A percentile compares a stretch with the other conserved stretches of the same genome.
Evolutionary conservation across 306 rosid genomes (phyloP).

Genomic region (Pachyrhizus erosus): DNA sequence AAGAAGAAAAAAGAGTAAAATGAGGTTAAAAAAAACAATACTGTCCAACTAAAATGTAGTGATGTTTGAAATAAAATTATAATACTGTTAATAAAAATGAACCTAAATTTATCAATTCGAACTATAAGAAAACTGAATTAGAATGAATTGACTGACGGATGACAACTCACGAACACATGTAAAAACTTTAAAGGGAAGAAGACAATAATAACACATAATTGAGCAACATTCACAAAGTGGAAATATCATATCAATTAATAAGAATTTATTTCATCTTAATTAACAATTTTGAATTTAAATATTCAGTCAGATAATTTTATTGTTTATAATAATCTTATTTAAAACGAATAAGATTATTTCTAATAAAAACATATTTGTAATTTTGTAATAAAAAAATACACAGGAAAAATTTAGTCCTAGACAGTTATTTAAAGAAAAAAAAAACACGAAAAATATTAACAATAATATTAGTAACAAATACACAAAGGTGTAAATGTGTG

Average conservation of each 20-base stretch:
- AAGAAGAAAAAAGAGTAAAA: too few species aligned
- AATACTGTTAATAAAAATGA: too few species aligned
- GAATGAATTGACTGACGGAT: background rate
- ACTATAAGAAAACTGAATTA: background rate
- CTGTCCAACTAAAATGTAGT: too few species aligned
- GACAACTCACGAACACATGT: background rate
- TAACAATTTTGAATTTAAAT: too few species aligned
- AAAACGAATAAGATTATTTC: too few species aligned
- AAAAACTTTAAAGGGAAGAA: slow-evolving; percentile 20
- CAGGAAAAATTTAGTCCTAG: slow-evolving; percentile 24
- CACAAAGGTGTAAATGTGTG: slow-evolving; percentile 11
- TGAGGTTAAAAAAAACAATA: too few species aligned
- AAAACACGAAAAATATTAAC: too few species aligned
- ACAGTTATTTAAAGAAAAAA: background rate
- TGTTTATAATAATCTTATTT: too few species aligned
- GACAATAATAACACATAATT: background rate
- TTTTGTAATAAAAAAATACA: background rate
- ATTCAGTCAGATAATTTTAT: too few species aligned
- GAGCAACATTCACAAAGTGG: background rate
- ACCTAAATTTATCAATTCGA: background rate
- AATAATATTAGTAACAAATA: background rate
- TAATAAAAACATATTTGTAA: too few species aligned
- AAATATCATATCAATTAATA: background rate
- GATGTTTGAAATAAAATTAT: too few species aligned
- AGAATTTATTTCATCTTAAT: too few species aligned